phyloP scores from a whole-genome alignment of 2,329 filamentous ascomycete genomes.

The Lecanicillium sp. region DNA sequence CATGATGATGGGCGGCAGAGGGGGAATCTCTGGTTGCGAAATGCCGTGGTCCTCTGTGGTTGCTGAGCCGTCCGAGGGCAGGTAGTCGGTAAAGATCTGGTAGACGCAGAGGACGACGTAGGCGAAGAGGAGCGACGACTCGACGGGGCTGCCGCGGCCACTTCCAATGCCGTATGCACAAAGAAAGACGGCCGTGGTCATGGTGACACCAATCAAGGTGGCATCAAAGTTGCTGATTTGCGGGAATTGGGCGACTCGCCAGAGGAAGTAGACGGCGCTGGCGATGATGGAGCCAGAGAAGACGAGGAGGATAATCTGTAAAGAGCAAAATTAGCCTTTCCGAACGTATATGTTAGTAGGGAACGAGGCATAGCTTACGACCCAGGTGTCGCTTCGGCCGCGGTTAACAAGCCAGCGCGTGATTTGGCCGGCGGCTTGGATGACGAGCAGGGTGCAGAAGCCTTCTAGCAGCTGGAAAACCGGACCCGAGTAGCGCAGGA shows the following conservation, averaged over 20 bases:
- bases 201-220: constrained; percentile 81
- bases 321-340: constrained; percentile 21
- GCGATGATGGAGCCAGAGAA: constrained; percentile 87
- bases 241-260: constrained; percentile 88
- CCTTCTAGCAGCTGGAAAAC: constrained; percentile 92
- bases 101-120: constrained; percentile 98
- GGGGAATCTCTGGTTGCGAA: constrained; percentile 80
- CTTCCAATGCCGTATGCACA: constrained; percentile 92
- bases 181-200: constrained; percentile 87
- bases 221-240: constrained; percentile 89
- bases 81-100: constrained; percentile 98
- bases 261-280: constrained; percentile 91
- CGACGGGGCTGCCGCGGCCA: constrained; percentile 87
- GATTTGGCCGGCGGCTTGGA: constrained; percentile 89
- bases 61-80: constrained; percentile 63
- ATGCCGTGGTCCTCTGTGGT: constrained; percentile 38
- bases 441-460: constrained; percentile 92
- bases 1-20: constrained; percentile 97
- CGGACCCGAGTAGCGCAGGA: constrained; percentile 82
- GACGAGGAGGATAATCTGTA: constrained; percentile 76
- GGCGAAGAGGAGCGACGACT: constrained; percentile 90
- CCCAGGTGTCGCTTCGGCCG: constrained; percentile 91
- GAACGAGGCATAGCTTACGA: constrained; percentile 50
- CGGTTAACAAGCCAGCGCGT: constrained; percentile 91
- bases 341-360: too few relatives aligned